Percentiles rank a stretch among this genome's conserved stretches.
Conservation (phyloP, 2,329 filamentous ascomycete genomes). For the Eutypa lata region DNA sequence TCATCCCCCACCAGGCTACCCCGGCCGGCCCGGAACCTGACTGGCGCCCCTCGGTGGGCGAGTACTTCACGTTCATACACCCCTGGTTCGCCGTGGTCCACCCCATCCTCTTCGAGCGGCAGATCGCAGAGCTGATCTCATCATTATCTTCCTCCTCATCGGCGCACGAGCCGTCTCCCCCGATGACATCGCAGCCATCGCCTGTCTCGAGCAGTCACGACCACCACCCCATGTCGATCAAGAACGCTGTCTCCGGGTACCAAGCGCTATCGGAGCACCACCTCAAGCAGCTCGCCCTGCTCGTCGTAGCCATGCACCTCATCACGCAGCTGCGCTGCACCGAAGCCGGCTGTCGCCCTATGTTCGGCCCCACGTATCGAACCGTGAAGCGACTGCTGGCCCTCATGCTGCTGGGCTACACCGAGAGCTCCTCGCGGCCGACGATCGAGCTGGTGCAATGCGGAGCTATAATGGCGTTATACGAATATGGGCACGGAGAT, state of each 20-base stretch:
- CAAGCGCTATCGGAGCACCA: constrained; percentile 9
- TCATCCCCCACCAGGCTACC: constrained; percentile 22
- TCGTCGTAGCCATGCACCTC: constrained; percentile 42
- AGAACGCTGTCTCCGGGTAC: constrained; percentile 7
- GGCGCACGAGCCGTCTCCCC: constrained; percentile 12
- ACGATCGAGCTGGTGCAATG: constrained; percentile 39
- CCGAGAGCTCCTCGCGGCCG: constrained; percentile 20
- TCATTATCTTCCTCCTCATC: not conserved
- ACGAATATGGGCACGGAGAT: constrained; percentile 43
- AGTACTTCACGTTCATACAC: constrained; percentile 40
- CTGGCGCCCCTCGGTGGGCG: constrained; percentile 35
- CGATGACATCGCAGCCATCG: constrained; percentile 15
- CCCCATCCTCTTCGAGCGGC: constrained; percentile 34
- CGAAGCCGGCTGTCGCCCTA: constrained; percentile 30
- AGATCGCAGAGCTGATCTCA: constrained; percentile 20
- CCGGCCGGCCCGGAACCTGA: constrained; percentile 22
- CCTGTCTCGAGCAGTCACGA: constrained; percentile 13
- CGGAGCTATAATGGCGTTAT: constrained; percentile 38
- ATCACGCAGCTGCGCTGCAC: constrained; percentile 36
- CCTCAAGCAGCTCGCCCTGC: constrained; percentile 32
- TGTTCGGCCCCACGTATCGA: constrained; percentile 38
- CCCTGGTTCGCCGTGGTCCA: constrained; percentile 40
- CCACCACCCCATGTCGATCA: constrained; percentile 8
- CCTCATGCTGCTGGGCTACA: constrained; percentile 30
- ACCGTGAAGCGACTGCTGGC: constrained; percentile 36